Evolutionary conservation across 768 basidiomycete genomes (phyloP).

Genomic region (Termitomyces heimii): DNA sequence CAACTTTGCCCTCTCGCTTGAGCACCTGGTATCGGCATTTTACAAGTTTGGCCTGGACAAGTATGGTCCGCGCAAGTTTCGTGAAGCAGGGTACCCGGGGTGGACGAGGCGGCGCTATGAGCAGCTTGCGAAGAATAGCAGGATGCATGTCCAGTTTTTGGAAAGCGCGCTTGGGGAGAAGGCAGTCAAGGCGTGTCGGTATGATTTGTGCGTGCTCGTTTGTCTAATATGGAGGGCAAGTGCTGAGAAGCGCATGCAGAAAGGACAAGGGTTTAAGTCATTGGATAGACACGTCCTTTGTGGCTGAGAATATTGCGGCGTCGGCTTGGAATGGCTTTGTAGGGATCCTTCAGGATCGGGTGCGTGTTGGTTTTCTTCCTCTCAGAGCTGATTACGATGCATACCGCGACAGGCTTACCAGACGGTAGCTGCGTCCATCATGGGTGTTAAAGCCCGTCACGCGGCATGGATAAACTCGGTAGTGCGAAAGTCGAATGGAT

Average conservation of each 20-base stretch:
- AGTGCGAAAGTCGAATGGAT: constrained; percentile 20
- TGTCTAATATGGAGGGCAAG: neutral
- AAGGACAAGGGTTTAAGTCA: constrained; percentile 37
- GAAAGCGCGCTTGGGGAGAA: constrained; percentile 32
- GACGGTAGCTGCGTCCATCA: constrained; percentile 52
- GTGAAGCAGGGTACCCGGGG: constrained; percentile 33
- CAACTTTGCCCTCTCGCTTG: constrained; percentile 32
- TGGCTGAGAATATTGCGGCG: constrained; percentile 51
- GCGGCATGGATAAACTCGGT: constrained; percentile 55
- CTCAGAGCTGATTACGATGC: neutral
- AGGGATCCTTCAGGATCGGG: neutral
- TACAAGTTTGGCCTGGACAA: constrained; percentile 34
- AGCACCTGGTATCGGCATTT: constrained; percentile 33
- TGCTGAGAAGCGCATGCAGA: constrained; percentile 17
- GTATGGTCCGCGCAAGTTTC: constrained; percentile 35
- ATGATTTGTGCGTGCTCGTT: constrained; percentile 42
- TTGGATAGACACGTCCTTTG: constrained; percentile 44
- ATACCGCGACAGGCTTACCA: constrained; percentile 29
- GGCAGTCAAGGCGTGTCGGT: constrained; percentile 49
- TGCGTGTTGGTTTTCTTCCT: neutral
- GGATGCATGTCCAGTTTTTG: constrained; percentile 46
- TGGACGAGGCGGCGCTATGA: constrained; percentile 41
- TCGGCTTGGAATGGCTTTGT: constrained; percentile 55
- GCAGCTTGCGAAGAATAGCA: constrained; percentile 46
- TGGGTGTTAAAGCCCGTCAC: constrained; percentile 57